phyloP scores from a whole-genome alignment of 2,329 filamentous ascomycete species.

The Hypoxylon sp. region DNA sequence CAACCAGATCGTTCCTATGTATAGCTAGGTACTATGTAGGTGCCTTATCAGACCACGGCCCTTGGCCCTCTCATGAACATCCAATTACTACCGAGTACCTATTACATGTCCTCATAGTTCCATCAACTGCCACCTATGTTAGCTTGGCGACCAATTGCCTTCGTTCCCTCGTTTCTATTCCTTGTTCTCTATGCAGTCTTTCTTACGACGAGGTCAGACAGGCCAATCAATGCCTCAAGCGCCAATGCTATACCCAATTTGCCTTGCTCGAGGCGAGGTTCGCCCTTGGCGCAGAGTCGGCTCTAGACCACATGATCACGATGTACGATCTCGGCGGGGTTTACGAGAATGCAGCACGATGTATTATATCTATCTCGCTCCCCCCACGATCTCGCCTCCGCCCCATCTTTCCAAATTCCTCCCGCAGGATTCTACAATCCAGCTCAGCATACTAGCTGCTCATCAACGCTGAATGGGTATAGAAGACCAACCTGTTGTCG shows the following conservation, averaged over 20 bases:
- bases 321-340: slow-evolving; percentile 23
- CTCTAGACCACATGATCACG: slow-evolving; percentile 11
- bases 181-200: slow-evolving; percentile 21
- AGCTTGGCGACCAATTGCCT: slow-evolving; percentile 31
- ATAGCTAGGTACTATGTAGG: background rate
- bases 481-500: slow-evolving; percentile 44
- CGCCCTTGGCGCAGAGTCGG: slow-evolving; percentile 28
- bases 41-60: slow-evolving; percentile 6
- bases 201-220: slow-evolving; percentile 18
- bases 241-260: slow-evolving; percentile 21
- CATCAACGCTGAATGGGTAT: slow-evolving; percentile 46
- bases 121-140: slow-evolving; percentile 18
- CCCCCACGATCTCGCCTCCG: slow-evolving; percentile 18
- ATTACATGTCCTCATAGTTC: slow-evolving; percentile 14
- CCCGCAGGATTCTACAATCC: slow-evolving; percentile 24
- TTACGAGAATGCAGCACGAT: slow-evolving; percentile 20
- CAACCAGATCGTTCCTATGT: background rate
- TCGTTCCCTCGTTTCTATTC: slow-evolving; percentile 21
- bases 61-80: background rate
- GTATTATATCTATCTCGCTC: slow-evolving; percentile 29
- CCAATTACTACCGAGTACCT: slow-evolving; percentile 15
- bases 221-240: slow-evolving; percentile 27
- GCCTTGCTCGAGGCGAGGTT: slow-evolving; percentile 24
- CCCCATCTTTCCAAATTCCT: slow-evolving; percentile 32
- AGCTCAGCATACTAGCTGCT: slow-evolving; percentile 20